phyloP scores from a whole-genome alignment of 768 basidiomycete species.

The Tricholoma sp. region DNA sequence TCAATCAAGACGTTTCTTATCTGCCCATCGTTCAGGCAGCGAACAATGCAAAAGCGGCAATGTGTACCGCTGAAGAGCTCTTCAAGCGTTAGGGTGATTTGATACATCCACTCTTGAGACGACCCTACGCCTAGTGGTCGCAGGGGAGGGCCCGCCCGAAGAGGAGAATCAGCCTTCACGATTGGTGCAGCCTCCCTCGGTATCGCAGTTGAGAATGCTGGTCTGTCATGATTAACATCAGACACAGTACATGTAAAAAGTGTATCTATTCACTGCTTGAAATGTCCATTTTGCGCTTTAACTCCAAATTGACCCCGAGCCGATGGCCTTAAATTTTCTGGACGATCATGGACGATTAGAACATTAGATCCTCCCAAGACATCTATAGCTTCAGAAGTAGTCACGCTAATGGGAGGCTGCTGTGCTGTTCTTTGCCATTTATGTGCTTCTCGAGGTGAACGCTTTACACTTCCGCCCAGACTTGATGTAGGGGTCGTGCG shows the following conservation, averaged over 20 bases:
- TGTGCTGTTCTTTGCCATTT: background rate
- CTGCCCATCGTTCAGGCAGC: slow-evolving; percentile 43
- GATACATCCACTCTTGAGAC: slow-evolving; percentile 64
- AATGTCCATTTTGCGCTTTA: background rate
- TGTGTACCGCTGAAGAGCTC: slow-evolving; percentile 54
- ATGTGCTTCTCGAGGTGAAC: background rate
- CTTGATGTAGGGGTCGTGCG: slow-evolving; percentile 27
- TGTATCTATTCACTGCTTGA: background rate
- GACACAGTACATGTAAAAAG: background rate
- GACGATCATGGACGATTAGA: background rate
- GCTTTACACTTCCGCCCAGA: slow-evolving; percentile 17
- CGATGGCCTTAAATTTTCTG: background rate
- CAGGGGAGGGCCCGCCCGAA: slow-evolving; percentile 28
- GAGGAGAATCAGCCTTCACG: background rate
- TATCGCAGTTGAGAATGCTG: background rate
- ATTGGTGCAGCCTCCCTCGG: background rate
- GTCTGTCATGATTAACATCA: background rate
- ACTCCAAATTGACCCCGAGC: background rate
- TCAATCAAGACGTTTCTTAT: slow-evolving; percentile 54
- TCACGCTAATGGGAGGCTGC: background rate
- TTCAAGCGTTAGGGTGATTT: slow-evolving; percentile 54
- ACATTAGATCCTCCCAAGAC: background rate
- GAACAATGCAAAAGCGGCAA: slow-evolving; percentile 56
- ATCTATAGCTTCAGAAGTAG: background rate
- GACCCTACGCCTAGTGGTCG: slow-evolving; percentile 34